Evolutionary conservation across 1,139 yeast species (phyloP).

Genomic region (Scheffersomyces stambukii): DNA sequence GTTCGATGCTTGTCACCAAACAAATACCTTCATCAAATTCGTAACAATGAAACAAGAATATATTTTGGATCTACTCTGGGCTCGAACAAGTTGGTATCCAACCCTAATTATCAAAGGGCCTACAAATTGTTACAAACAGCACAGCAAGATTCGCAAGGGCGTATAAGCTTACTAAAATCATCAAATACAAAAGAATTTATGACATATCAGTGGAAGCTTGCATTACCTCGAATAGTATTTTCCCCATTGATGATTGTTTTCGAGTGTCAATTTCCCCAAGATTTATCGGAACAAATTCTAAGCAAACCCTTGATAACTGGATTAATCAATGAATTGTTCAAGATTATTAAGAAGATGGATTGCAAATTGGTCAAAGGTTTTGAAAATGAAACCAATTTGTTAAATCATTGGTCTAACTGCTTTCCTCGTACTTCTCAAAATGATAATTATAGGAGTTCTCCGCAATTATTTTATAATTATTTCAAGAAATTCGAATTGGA

Average conservation of each 20-base stretch:
- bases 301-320: constrained; percentile 86
- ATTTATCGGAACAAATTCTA: constrained; percentile 60
- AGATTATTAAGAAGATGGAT: constrained; percentile 75
- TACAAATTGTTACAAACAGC: constrained; percentile 32
- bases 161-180: constrained; percentile 45
- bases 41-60: constrained; percentile 34
- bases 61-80: constrained; percentile 32
- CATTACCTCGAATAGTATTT: constrained; percentile 72
- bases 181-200: constrained; percentile 55
- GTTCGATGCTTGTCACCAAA: constrained; percentile 36
- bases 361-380: constrained; percentile 63
- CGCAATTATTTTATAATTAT: constrained; percentile 58
- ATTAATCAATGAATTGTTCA: constrained; percentile 65
- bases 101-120: constrained; percentile 22
- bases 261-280: constrained; percentile 61
- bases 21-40: constrained; percentile 22
- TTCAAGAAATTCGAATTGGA: constrained; percentile 52
- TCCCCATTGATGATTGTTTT: constrained; percentile 72
- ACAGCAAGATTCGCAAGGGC: constrained; percentile 28
- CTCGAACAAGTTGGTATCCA: constrained; percentile 6
- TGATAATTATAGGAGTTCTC: constrained; percentile 39
- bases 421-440: constrained; percentile 30
- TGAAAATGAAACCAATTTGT: constrained; percentile 58
- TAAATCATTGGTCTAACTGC: constrained; percentile 48
- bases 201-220: constrained; percentile 80